Base-by-base conservation (phyloP, 768 basidiomycete genomes). In the Tylopilus sp. region DNA sequence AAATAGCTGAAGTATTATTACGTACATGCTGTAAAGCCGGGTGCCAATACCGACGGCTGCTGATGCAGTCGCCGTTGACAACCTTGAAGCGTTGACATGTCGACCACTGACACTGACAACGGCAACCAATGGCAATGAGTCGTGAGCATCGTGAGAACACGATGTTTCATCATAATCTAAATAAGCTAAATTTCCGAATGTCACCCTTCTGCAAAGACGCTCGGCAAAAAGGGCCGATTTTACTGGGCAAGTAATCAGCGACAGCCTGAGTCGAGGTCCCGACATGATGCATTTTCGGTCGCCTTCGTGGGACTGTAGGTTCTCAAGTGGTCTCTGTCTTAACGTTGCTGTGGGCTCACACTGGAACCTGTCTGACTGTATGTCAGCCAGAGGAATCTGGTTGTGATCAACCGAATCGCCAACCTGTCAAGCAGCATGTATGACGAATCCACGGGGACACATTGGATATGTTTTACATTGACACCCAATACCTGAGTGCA, bases 131-230 rank as follows among this genome's bases (percentile, higher is more conserved):
- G 25, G 4, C 8, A 4, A 8, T 26, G n/a, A n/a, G n/a, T n/a
- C n/a, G n/a, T n/a, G n/a, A 26, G 4, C 8, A 26, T 26, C 25
- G 8, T 26, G 25, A 26, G 25, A 26, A 26, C 25, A 26, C 8
- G 25, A 40, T 50, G 52, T 41, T 35, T 30, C 41, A 58, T 55
- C n/a, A 18, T n/a, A n/a, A n/a, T 28, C 18, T 17, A 22, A 40
- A 50, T 44, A 39, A 6, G 23, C 28, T 43, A 28, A 22, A 35
- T 46, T 25, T 30, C 51, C 3, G 11, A 28, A 47, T 39, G 44
- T 50, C 44, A 49, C 40, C 30, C 10, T n/a, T 31, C 45, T 31
- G 31, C 31, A 28, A 41, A 18, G 39, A 18, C 23, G 31, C 6
- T 3, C 33, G 7, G 36, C 0, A 8, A n/a, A n/a, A 36, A 7